phyloP scores from a whole-genome alignment of 1,139 yeast species.

The Pichia sp. region DNA sequence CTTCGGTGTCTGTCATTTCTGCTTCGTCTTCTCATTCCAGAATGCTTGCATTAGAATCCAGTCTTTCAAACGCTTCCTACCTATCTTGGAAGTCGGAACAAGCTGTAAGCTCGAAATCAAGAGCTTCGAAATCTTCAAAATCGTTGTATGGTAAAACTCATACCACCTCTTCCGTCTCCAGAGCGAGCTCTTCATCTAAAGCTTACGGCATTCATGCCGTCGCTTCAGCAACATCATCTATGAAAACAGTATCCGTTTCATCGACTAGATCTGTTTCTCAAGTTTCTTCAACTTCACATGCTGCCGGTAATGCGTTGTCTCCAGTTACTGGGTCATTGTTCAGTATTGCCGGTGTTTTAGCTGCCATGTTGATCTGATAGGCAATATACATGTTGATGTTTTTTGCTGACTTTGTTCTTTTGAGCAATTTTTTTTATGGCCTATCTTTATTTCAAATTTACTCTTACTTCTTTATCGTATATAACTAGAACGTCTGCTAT shows the following conservation, averaged over 20 bases:
- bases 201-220: constrained; percentile 34
- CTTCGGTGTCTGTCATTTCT: constrained; percentile 5
- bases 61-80: constrained; percentile 12
- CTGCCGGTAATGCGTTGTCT: constrained; percentile 36
- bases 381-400: background rate
- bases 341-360: constrained; percentile 49
- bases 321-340: constrained; percentile 42
- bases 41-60: constrained; percentile 20
- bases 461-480: constrained; percentile 3
- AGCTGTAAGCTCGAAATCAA: constrained; percentile 15
- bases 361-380: constrained; percentile 47
- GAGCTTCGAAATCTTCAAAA: constrained; percentile 21
- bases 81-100: constrained; percentile 23
- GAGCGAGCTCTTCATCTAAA: constrained; percentile 19
- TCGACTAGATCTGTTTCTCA: constrained; percentile 28
- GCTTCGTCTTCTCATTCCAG: constrained; percentile 22
- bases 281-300: constrained; percentile 17
- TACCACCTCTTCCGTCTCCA: constrained; percentile 17
- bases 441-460: background rate
- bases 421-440: background rate
- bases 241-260: constrained; percentile 29
- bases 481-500: constrained; percentile 1
- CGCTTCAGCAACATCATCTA: constrained; percentile 27
- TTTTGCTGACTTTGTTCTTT: background rate
- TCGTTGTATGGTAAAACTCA: constrained; percentile 30